Base-by-base conservation (phyloP, 768 basidiomycete genomes). In the Boletus fagicola region DNA sequence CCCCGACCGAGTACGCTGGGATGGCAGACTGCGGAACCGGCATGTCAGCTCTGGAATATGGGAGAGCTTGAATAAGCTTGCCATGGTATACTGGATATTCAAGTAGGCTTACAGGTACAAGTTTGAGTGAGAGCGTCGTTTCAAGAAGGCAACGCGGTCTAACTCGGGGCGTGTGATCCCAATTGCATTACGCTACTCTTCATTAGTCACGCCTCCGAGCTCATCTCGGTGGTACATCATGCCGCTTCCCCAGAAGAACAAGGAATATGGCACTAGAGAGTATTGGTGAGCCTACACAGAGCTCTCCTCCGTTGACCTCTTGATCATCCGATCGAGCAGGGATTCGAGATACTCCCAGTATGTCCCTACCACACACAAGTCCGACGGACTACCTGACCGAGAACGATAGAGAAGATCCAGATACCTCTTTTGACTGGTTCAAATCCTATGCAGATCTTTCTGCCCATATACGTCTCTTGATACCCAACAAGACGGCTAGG, bases 361-460 rank as follows among this genome's bases (percentile, higher is more conserved):
- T 72, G 79, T 74, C 33, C 38, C 28, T 18, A 22, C 56, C 49
- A 31, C 56, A 13, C 49, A 33, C 38, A 15, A 42, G 20, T 35
- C 50, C 28, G 45, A 51, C 35, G n/a, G 12, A 43, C 58, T 35
- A 40, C 18, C 57, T 56, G 42, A 56, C 43, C 49, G 36, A 57
- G 50, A 36, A 50, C 53, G 39, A 55, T 54, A 90, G 88, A 64
- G 85, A 88, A 70, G 66, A 76, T 5, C 75, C 79, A 18, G 82
- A 83, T n/a, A 74, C 74, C 5, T 75, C 81, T 7, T 92, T 89
- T 60, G 92, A 94, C 73, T 94, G 92, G 92, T 92, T 92, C 77
- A 92, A 91, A 69, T 83, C 85, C 10, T 94, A 92, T 64, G 69
- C 71, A 2, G 90, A 94, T 55, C 75, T 94, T n/a, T 79, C 85